Base-by-base conservation (phyloP, 768 basidiomycete genomes). In the Leccinum truebloodii region DNA sequence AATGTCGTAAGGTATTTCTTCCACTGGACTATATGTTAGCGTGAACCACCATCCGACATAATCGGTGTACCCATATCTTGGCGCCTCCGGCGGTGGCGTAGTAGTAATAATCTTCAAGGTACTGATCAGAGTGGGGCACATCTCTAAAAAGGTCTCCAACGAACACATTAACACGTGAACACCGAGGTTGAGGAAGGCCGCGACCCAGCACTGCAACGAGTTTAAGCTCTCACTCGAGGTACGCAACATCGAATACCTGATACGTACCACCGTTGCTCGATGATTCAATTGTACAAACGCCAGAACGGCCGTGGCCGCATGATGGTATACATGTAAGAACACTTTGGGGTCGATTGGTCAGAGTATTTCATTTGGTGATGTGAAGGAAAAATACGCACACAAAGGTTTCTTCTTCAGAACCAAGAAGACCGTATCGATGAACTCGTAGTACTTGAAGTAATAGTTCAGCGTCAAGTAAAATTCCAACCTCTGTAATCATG, bases 391-490 rank as follows among this genome's bases (percentile, higher is more conserved):
- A 26, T 13, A 78, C 88, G 60, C 67, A 95, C 94, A 87, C 54
- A 98, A 81, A 10, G 91, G 92, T 77, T 98, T 98, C 85, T 98
- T 98, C 86, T 96, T 98, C 68, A 96, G 78, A 30, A 90, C 90
- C 58, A 98, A 86, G 83, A 98, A 98, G 62, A 97, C 83, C 22
- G 95, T 98, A 80, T 98, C 95, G 63, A 94, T 71, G 60, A 97
- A 83, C 77, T 98, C 95, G 64, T 95, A 79, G 77, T 96, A 98
- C 75, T 97, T 96, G 84, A 96, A 90, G 77, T 88, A 94, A 79
- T 97, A 98, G 80, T 98, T 98, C 79, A 97, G 78, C 79, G 96
- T 94, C 80, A 98, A 92, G 80, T 91, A 97, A 69, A 94, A 88
- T 77, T 96, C 90, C 77, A 97, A 77, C 70, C 85, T 85, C 94